Base-by-base conservation (phyloP, 2,329 filamentous ascomycete species). In the Xylaria sp. region DNA sequence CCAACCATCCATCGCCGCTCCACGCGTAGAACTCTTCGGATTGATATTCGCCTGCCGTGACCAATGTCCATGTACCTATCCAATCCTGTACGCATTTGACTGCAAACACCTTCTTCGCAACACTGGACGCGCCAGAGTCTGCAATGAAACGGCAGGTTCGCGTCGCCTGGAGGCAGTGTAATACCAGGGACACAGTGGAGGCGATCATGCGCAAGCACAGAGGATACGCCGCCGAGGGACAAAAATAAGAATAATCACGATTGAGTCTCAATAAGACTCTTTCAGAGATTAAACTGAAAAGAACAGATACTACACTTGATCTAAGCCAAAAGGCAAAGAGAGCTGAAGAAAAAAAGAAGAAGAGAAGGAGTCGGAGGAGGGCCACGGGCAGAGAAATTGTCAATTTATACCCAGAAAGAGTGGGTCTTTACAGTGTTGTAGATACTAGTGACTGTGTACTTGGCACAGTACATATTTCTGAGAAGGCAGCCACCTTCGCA, bases 201-300 rank as follows among this genome's bases (percentile, higher is more conserved):
- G 70, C 67, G 71, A 73, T 73, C 81, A 82, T 88, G 80, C 76
- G 85, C 86, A 88, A 89, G 87, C 85, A 80, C 84, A 88, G 86
- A 82, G 85, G 81, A 66, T 65, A n/a, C 70, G 66, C 70, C 73
- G 74, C 81, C 65, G 60, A 11, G 67, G 61, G 75, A 68, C 80
- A 90, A 89, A 87, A 89, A 92, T 90, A 81, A 80, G 86, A 84
- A 83, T 90, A 91, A 92, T 89, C 86, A 84, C 79, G 79, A 81
- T 82, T 82, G 79, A 80, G 78, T 79, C 80, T 83, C 79, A 77
- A 37, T 89, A 82, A 83, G 81, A 79, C 80, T 80, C 82, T 91
- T 89, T 87, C 87, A 91, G 88, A 88, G 86, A 91, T 91, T 91
- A 92, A 92, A 91, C 89, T 92, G 86, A 90, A 89, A 91, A 92